These are phyloP conservation scores for Rosa hybrid DNA, from an alignment of 331 rosid genomes.

Conservation along the genomic window DNA sequence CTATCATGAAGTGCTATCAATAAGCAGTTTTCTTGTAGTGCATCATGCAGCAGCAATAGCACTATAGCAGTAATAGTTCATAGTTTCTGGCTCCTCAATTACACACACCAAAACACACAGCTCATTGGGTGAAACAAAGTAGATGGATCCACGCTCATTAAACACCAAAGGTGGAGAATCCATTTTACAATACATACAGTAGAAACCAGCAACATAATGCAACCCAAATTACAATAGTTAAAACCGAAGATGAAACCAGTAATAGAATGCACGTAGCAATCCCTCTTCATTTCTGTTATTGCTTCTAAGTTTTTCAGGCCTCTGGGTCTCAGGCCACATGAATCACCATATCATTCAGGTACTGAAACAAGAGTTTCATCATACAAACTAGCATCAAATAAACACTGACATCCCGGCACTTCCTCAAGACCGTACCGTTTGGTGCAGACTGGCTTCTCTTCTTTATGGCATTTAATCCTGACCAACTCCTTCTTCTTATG, in stretches of 20 bases:
- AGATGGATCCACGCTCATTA: neutral
- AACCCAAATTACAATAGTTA: neutral
- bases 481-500: neutral
- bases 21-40: too few species aligned
- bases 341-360: neutral
- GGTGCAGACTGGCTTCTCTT: neutral
- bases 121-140: too few species aligned
- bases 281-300: neutral
- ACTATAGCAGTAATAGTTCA: too few species aligned
- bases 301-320: neutral
- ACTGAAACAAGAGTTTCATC: conserved; percentile 3
- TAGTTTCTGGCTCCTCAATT: too few species aligned
- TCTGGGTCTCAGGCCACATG: neutral
- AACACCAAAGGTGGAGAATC: neutral
- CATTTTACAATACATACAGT: neutral
- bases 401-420: neutral
- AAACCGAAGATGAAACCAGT: too few species aligned
- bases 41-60: too few species aligned
- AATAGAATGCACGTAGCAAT: neutral
- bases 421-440: neutral
- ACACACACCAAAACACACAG: too few species aligned
- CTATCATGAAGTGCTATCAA: too few species aligned
- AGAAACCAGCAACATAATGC: too few species aligned
- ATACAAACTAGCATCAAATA: neutral
- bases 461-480: neutral